These are phyloP conservation scores for Volvox reticuliferus DNA, from an alignment of 139 green algal genomes.

Conservation along the genomic window DNA sequence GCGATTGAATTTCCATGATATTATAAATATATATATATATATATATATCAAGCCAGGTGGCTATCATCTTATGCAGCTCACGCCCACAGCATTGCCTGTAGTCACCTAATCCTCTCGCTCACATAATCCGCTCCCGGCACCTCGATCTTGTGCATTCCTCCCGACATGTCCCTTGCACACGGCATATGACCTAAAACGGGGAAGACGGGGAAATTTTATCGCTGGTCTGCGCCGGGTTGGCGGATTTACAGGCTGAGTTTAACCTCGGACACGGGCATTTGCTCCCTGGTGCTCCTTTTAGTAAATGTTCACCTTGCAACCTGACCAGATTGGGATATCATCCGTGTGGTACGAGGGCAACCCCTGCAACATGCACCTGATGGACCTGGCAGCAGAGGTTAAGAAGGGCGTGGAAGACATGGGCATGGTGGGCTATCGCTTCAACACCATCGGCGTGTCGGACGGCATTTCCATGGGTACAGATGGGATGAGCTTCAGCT, in stretches of 20 bases:
- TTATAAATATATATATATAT: too few relatives aligned
- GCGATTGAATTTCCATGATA: too few relatives aligned
- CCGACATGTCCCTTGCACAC: neutral
- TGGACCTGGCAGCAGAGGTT: constrained; percentile 92
- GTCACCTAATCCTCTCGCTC: too few relatives aligned
- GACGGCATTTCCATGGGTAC: constrained; percentile 99
- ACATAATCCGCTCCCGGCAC: too few relatives aligned
- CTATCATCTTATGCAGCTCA: too few relatives aligned
- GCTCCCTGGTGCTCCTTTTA: neutral
- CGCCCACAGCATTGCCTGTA: too few relatives aligned
- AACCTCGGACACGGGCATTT: neutral
- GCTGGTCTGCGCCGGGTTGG: too few relatives aligned
- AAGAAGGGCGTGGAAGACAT: constrained; percentile 90
- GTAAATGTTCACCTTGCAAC: neutral
- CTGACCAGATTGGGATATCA: constrained; percentile 88
- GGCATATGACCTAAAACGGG: neutral
- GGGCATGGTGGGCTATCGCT: constrained; percentile 93
- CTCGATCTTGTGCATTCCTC: too few relatives aligned
- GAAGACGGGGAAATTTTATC: too few relatives aligned
- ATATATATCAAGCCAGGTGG: too few relatives aligned
- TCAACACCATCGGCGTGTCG: constrained; percentile 95
- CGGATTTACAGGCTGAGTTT: too few relatives aligned
- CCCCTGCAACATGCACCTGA: constrained; percentile 99
- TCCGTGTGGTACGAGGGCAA: constrained; percentile 99
- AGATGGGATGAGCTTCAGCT: constrained; percentile 96